These are phyloP conservation scores for Fusarium continuum DNA, from an alignment of 2,329 filamentous ascomycete genomes.

Conservation along the genomic window DNA sequence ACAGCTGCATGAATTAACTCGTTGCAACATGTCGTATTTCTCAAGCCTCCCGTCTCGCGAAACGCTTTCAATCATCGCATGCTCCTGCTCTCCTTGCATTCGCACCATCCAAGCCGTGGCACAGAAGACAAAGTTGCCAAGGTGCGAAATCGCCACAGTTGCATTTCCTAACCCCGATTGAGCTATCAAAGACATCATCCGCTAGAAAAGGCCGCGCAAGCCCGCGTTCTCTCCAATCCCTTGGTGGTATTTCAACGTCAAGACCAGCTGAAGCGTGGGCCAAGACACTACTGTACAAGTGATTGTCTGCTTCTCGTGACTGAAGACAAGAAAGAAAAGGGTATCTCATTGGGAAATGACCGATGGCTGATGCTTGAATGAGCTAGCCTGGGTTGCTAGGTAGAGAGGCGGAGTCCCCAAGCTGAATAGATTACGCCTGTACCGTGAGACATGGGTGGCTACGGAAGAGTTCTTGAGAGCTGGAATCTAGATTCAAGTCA, in stretches of 20 bases:
- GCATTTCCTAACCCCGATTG: slow-evolving; percentile 14
- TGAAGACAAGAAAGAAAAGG: background rate
- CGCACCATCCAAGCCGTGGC: background rate
- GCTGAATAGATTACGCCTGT: slow-evolving; percentile 15
- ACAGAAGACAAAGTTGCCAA: background rate
- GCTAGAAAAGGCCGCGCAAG: slow-evolving; percentile 18
- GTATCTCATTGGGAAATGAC: slow-evolving; percentile 1
- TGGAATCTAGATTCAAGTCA: background rate
- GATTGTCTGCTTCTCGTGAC: slow-evolving; percentile 18
- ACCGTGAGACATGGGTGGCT: slow-evolving; percentile 11
- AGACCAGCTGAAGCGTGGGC: slow-evolving; percentile 1
- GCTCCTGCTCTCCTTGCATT: background rate
- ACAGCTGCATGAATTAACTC: background rate
- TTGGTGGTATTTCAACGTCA: background rate
- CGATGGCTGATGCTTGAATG: background rate
- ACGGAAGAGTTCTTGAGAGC: background rate
- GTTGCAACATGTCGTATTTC: background rate
- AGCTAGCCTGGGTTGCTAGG: slow-evolving; percentile 2
- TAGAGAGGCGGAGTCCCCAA: slow-evolving; percentile 17
- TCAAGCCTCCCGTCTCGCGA: slow-evolving; percentile 1
- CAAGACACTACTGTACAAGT: slow-evolving; percentile 12
- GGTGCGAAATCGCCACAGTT: slow-evolving; percentile 1
- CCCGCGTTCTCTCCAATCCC: too few relatives aligned
- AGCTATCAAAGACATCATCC: slow-evolving; percentile 26
- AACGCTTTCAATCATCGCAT: background rate